A percentile compares a stretch with the other conserved stretches of the same genome.
Evolutionary conservation across 495 filamentous ascomycete genomes (phyloP).

Genomic region (Neurospora intermedia): DNA sequence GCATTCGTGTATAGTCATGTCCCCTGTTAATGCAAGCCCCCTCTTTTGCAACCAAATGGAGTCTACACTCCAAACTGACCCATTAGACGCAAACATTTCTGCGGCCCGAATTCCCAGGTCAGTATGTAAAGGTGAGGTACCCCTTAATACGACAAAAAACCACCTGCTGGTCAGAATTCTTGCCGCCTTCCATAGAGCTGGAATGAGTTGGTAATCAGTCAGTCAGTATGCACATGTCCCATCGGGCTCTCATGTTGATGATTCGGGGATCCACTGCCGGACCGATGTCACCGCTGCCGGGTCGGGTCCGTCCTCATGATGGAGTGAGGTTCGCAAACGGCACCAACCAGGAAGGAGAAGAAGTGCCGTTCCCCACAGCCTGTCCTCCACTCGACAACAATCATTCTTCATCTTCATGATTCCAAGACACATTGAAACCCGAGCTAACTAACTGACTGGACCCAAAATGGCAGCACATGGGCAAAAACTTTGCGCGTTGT

Average conservation of each 20-base stretch:
- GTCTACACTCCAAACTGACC: too few relatives aligned
- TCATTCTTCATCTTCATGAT: neutral
- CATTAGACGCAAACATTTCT: too few relatives aligned
- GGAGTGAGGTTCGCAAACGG: neutral
- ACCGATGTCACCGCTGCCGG: neutral
- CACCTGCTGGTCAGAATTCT: too few relatives aligned
- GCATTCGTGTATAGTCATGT: neutral
- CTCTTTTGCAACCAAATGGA: too few relatives aligned
- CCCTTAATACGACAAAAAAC: too few relatives aligned
- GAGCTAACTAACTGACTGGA: neutral
- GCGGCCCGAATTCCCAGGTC: too few relatives aligned
- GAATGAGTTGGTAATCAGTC: neutral
- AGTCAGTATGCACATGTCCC: neutral
- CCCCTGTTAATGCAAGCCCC: too few relatives aligned
- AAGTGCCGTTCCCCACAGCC: neutral
- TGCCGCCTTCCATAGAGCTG: too few relatives aligned
- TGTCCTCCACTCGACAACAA: neutral
- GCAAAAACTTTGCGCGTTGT: neutral
- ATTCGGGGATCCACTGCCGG: neutral
- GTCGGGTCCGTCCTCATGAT: neutral
- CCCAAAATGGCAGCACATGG: neutral
- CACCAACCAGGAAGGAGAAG: neutral
- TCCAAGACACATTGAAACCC: neutral
- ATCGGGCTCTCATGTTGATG: neutral
- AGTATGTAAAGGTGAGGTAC: too few relatives aligned